phyloP scores from a whole-genome alignment of 1,284 basidiomycete species.

The Fomitopsis palustris region DNA sequence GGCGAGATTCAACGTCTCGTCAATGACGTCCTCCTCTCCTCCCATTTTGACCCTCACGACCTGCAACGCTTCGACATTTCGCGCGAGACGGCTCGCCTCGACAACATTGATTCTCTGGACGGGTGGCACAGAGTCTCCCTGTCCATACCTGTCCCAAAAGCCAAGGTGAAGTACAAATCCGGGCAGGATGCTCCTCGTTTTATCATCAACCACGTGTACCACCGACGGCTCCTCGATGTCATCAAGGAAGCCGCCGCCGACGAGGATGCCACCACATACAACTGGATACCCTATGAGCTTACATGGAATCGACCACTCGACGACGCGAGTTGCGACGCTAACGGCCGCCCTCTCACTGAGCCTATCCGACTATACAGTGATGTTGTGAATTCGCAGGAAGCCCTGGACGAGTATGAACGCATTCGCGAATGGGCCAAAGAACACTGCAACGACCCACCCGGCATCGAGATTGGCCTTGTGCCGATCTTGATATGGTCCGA shows the following conservation, averaged over 20 bases:
- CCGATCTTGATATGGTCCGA: constrained; percentile 16
- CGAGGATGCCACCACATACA: not conserved
- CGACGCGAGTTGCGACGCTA: not conserved
- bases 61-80: not conserved
- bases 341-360: not conserved
- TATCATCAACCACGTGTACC: not conserved
- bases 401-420: not conserved
- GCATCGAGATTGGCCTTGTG: not conserved
- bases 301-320: not conserved
- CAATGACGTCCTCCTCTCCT: not conserved
- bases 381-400: not conserved
- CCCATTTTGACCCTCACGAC: not conserved
- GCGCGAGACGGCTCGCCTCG: not conserved
- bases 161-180: not conserved
- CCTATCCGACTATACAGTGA: not conserved
- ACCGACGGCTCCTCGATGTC: not conserved
- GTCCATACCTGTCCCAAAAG: not conserved
- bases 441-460: not conserved
- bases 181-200: not conserved
- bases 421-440: not conserved
- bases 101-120: not conserved
- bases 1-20: not conserved
- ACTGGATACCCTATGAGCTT: not conserved
- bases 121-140: not conserved
- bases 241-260: not conserved